Evolutionary conservation across 345 rosid species (phyloP).

Genomic region (Aurinia saxatilis): DNA sequence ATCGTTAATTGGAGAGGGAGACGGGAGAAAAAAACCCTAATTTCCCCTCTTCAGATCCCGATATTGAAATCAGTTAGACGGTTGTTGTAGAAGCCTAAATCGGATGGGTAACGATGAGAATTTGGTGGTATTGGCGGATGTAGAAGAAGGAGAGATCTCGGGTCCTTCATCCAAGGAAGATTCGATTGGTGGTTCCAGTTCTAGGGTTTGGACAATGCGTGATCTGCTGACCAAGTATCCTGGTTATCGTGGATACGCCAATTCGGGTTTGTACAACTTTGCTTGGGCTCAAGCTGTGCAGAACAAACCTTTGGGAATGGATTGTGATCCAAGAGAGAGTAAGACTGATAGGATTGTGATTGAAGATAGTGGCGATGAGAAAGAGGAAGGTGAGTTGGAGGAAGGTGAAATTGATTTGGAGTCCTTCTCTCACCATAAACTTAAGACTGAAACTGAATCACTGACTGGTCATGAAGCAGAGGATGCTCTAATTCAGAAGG

Average conservation of each 20-base stretch:
- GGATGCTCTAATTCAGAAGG: constrained; percentile 23
- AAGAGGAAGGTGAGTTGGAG: constrained; percentile 93
- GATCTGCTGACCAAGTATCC: constrained; percentile 58
- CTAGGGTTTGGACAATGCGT: constrained; percentile 82
- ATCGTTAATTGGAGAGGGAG: background rate
- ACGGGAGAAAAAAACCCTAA: no score
- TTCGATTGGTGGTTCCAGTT: constrained; percentile 11
- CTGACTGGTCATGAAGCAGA: background rate
- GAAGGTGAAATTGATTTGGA: constrained; percentile 98
- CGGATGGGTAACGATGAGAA: constrained; percentile 40
- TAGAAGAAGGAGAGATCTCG: constrained; percentile 89
- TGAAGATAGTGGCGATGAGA: constrained; percentile 65
- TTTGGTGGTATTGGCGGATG: constrained; percentile 40
- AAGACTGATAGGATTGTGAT: constrained; percentile 41
- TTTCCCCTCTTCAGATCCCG: constrained; percentile 11
- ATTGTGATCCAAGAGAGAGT: constrained; percentile 41
- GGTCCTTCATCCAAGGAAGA: constrained; percentile 41
- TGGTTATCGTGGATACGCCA: constrained; percentile 37
- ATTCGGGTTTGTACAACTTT: constrained; percentile 58
- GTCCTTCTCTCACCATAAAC: constrained; percentile 24
- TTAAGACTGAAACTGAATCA: constrained; percentile 1
- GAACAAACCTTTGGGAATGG: constrained; percentile 66
- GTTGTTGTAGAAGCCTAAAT: constrained; percentile 25
- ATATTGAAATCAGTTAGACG: no score
- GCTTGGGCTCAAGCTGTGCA: constrained; percentile 99